These are phyloP conservation scores for Arabis hirsuta DNA, from an alignment of 345 rosid genomes.

Conservation along the genomic window DNA sequence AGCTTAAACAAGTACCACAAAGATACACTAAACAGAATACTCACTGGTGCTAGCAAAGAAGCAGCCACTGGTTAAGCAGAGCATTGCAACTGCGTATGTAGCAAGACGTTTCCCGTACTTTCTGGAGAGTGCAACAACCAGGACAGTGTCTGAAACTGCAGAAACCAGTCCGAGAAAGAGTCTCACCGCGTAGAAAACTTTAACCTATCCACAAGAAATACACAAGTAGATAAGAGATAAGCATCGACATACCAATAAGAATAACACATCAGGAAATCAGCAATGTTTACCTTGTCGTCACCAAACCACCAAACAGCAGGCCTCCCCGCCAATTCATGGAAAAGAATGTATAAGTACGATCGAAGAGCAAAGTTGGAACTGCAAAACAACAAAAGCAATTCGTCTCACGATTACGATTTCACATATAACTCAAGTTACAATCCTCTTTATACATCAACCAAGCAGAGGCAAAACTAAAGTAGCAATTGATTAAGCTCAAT, in stretches of 20 bases:
- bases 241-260: slow-evolving; percentile 5
- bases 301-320: slow-evolving; percentile 86
- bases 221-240: slow-evolving; percentile 2
- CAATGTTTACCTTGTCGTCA: slow-evolving; percentile 75
- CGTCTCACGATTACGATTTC: neutral
- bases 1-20: neutral
- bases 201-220: slow-evolving; percentile 57
- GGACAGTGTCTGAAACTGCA: slow-evolving; percentile 75
- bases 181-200: slow-evolving; percentile 92
- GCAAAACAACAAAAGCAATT: slow-evolving; percentile 35
- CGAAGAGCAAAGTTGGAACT: slow-evolving; percentile 94
- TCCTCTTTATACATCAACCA: slow-evolving; percentile 8
- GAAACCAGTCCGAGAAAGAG: slow-evolving; percentile 88
- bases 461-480: slow-evolving; percentile 1
- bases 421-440: neutral
- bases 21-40: slow-evolving; percentile 37
- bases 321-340: slow-evolving; percentile 79
- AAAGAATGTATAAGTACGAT: slow-evolving; percentile 77
- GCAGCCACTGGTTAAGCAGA: slow-evolving; percentile 96
- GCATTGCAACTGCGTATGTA: slow-evolving; percentile 90
- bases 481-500: neutral
- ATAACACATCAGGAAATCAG: neutral
- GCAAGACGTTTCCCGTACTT: slow-evolving; percentile 93
- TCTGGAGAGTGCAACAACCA: slow-evolving; percentile 88
- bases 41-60: slow-evolving; percentile 99